Evolutionary conservation across 805 yeast genomes (phyloP), one percentile per base, ranked within the genome.

Genomic region (Saturnispora halmiae): DNA sequence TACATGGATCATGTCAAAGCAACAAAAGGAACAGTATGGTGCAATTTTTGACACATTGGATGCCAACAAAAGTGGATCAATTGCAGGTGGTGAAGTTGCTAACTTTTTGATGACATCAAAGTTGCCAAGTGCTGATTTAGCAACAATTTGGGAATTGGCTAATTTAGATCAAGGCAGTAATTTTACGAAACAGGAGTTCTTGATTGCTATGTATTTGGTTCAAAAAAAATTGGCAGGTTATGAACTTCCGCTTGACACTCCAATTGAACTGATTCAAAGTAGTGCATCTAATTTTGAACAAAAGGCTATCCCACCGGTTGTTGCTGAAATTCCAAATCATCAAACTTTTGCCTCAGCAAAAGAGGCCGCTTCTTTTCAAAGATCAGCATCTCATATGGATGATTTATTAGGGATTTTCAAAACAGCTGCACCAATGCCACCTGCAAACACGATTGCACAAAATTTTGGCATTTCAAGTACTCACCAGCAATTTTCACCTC

Each of bases 141-240:
- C 97, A 2, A 65, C 76, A 19, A 78, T 90, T 32, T 92, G 99
- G 99, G 98, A 92, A 61, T 69, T 92, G 50, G 77, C 97, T 8
- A 96, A 92, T 58, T 72, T 86, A 46, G 82, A 84, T 50, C 86
- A 86, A 59, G 76, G 83, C 33, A 96, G 96, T 20, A 72, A 72
- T 31, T 86, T 92, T 55, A 71, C 84, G 36, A 76, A 73, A 52
- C 69, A 75, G 48, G 98, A 92, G 59, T 92, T 92, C 59, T 79
- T 94, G 3, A 80, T 92, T 55, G 96, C 97, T 14, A 81, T 92
- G 85, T 90, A 80, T 56, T 72, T 92, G 49, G 92, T 92, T 7
- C 94, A 87, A 61, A 83, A 81, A 60, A 81, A 75, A 53, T 67
- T 88, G 44, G 72, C 82, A 2, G 97, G 97, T 15, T 51, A 53